Evolutionary conservation across 2,329 filamentous ascomycete species (phyloP), one percentile per base, ranked within the genome.

Genomic region (Xylariomycetidae sp.): DNA sequence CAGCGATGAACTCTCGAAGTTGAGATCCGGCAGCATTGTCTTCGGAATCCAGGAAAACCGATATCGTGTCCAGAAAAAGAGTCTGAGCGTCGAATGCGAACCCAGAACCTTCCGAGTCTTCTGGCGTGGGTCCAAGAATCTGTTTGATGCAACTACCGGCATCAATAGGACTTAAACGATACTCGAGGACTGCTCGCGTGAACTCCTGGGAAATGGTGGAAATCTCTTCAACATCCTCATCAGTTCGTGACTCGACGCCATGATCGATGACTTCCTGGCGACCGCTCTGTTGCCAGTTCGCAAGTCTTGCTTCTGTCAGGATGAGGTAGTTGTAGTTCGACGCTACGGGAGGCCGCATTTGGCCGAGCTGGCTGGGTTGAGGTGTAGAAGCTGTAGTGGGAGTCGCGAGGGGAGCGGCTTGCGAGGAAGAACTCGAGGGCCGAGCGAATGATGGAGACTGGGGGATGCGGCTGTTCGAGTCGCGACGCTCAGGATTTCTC

Each of bases 191-290:
- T 20, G 85, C 79, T 40, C 82, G 79, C 22, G 92, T 74, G 23
- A 95, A 74, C 57, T 98, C 92, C 61, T 95, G 86, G 47, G 89
- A 87, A 15, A 95, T 65, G 10, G 73, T 73, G 19, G 81, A 79
- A 23, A 94, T 64, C 37, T 78, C 75, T 28, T 81, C 68, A 6
- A 74, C 64, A 51, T 93, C 81, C 45, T 84, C 76, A 44, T 82
- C 73, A 22, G 74, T 64, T 47, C 78, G 74, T 29, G 82, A 79
- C 46, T 79, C 68, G 26, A 72, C 57, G 16, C 81, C 83, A 47
- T 76, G 70, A 15, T 77, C 70, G 14, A 90, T 61, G 10, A 94
- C 65, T 17, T 76, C 73, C 40, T 80, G 70, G 35, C 79, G 80
- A 19, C 84, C 85, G 28, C 64, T 68, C 20, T 72, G 67, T 24